phyloP scores from a whole-genome alignment of 768 basidiomycete species.

The Mycena epipterygia region DNA sequence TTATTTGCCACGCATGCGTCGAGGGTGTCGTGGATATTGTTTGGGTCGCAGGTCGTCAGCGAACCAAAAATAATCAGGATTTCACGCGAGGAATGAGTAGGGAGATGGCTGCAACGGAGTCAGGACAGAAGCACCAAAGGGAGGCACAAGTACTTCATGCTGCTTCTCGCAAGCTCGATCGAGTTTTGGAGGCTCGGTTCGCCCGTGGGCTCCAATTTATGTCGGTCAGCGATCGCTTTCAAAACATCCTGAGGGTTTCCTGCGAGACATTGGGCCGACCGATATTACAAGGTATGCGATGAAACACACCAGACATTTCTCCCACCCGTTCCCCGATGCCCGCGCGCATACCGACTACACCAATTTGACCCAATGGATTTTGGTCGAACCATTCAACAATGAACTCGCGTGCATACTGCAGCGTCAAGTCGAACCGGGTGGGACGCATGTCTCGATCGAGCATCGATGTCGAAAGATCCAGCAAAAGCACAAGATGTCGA shows the following conservation, averaged over 20 bases:
- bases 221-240: constrained; percentile 85
- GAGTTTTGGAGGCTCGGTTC: constrained; percentile 98
- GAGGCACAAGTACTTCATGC: constrained; percentile 79
- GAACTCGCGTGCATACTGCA: constrained; percentile 94
- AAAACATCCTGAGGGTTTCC: constrained; percentile 98
- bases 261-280: constrained; percentile 45
- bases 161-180: constrained; percentile 95
- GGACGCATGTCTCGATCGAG: constrained; percentile 96
- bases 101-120: constrained; percentile 81
- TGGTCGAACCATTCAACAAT: constrained; percentile 99
- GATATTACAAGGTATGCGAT: constrained; percentile 11
- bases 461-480: constrained; percentile 94
- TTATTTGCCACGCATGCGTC: constrained; percentile 85
- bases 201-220: constrained; percentile 89
- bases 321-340: constrained; percentile 92
- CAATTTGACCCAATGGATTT: constrained; percentile 97
- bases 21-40: constrained; percentile 96
- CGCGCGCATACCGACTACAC: constrained; percentile 92
- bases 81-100: constrained; percentile 96
- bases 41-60: constrained; percentile 96
- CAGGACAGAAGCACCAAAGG: constrained; percentile 11
- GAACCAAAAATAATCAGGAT: constrained; percentile 95
- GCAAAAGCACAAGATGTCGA: constrained; percentile 91
- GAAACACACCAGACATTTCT: constrained; percentile 87
- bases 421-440: constrained; percentile 90